phyloP scores from a whole-genome alignment of 108 stramenopile genomes.

The Pseudonitzschia delicatissima region DNA sequence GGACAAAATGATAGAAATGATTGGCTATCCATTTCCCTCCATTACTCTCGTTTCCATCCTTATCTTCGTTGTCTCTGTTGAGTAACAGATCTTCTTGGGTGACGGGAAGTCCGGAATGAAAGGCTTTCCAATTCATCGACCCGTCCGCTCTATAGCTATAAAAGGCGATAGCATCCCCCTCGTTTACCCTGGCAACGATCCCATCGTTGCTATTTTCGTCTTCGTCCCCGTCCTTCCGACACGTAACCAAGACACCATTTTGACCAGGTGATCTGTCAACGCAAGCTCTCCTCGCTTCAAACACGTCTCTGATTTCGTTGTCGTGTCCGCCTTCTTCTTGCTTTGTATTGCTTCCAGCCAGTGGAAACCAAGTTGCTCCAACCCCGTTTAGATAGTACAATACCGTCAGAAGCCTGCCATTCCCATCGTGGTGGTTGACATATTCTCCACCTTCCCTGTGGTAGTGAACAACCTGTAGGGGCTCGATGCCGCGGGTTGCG shows the following conservation, averaged over 20 bases:
- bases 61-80: not conserved
- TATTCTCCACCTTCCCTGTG: conserved; percentile 51
- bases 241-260: not conserved
- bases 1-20: not conserved
- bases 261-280: not conserved
- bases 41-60: not conserved
- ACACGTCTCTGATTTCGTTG: conserved; percentile 2
- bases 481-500: not conserved
- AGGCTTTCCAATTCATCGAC: conserved; percentile 45
- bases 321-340: not conserved
- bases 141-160: conserved; percentile 49
- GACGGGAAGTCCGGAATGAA: conserved; percentile 29
- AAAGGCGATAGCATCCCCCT: conserved; percentile 62
- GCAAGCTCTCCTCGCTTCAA: not conserved
- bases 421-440: conserved; percentile 53
- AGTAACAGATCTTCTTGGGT: not conserved
- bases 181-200: conserved; percentile 10
- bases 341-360: conserved; percentile 30
- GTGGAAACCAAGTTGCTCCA: conserved; percentile 65
- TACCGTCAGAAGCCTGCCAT: conserved; percentile 41
- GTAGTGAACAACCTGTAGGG: conserved; percentile 3
- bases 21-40: not conserved
- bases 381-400: conserved; percentile 69
- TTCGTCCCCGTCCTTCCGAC: not conserved
- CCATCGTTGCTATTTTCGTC: conserved; percentile 18